These are phyloP conservation scores for Nadsonia starkeyi-henricii DNA, from an alignment of 1,139 yeast genomes.

Conservation along the genomic window DNA sequence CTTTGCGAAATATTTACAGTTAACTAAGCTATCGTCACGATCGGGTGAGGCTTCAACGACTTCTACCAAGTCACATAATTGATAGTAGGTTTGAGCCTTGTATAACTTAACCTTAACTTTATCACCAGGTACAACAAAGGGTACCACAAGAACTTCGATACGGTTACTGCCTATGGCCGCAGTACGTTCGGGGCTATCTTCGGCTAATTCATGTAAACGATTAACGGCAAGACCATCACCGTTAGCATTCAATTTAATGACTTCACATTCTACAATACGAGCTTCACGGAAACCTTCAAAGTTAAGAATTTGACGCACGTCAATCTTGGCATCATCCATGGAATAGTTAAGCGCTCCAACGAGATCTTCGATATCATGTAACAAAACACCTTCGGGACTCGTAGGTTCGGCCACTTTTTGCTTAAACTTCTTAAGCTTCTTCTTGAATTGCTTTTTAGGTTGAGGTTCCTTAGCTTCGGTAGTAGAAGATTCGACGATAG, in stretches of 20 bases:
- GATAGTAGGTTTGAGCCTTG: constrained; percentile 64
- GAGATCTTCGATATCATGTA: constrained; percentile 55
- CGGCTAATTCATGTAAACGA: constrained; percentile 10
- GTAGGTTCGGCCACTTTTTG: constrained; percentile 58
- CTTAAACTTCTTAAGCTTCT: constrained; percentile 36
- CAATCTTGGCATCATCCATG: constrained; percentile 40
- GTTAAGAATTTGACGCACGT: constrained; percentile 51
- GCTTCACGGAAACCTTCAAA: constrained; percentile 46
- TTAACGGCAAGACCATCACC: constrained; percentile 37
- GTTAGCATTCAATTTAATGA: constrained; percentile 49
- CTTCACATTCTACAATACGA: constrained; percentile 40
- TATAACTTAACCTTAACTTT: constrained; percentile 52
- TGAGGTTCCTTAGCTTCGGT: neutral
- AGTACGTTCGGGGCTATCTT: constrained; percentile 7
- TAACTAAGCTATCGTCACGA: constrained; percentile 42
- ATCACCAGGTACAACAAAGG: constrained; percentile 86
- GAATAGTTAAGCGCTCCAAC: constrained; percentile 32
- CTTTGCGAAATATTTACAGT: constrained; percentile 63
- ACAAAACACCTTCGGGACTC: constrained; percentile 68
- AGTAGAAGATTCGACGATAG: neutral
- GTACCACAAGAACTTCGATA: constrained; percentile 40
- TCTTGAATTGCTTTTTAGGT: neutral
- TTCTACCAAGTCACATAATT: constrained; percentile 57
- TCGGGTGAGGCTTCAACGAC: constrained; percentile 33
- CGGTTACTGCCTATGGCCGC: neutral